A percentile compares a stretch with the other conserved stretches of the same genome.
phyloP scores from a whole-genome alignment of 2,329 filamentous ascomycete species.

The Aspergillus sojae region DNA sequence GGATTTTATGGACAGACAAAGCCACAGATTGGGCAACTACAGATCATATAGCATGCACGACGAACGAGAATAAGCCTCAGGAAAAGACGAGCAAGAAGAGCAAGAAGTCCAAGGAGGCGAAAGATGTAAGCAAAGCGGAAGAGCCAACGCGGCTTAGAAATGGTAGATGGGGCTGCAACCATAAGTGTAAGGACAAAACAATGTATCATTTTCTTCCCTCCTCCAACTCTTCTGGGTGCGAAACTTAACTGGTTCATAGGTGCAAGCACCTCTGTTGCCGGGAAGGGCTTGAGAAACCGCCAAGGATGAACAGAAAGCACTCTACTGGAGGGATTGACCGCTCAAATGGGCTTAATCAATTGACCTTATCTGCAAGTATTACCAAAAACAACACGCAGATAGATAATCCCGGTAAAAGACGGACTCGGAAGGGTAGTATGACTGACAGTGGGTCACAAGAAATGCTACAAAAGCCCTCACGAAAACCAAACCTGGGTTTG shows the following conservation, averaged over 20 bases:
- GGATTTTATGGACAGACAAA: constrained; percentile 7
- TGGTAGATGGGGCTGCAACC: constrained; percentile 75
- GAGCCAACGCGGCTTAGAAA: constrained; percentile 62
- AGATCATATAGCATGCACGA: background rate
- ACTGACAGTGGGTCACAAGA: background rate
- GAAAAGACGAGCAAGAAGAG: constrained; percentile 7
- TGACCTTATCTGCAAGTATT: constrained; percentile 33
- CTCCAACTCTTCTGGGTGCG: background rate
- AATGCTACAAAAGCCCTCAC: background rate
- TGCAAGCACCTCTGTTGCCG: constrained; percentile 76
- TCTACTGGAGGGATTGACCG: constrained; percentile 19
- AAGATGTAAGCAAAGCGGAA: constrained; percentile 19
- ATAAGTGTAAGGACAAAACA: constrained; percentile 65
- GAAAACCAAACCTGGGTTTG: background rate
- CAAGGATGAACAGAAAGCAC: constrained; percentile 43
- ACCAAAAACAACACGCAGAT: constrained; percentile 19
- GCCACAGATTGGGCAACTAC: constrained; percentile 25
- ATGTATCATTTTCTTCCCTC: constrained; percentile 35
- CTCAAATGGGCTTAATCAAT: constrained; percentile 30
- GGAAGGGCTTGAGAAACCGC: constrained; percentile 69
- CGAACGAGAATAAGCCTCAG: background rate
- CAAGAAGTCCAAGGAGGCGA: constrained; percentile 13
- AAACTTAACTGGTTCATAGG: constrained; percentile 29
- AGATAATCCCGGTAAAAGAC: constrained; percentile 13
- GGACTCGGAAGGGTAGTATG: background rate